Conservation (phyloP, 2,329 filamentous ascomycete species). For the Talaromyces sp. region DNA sequence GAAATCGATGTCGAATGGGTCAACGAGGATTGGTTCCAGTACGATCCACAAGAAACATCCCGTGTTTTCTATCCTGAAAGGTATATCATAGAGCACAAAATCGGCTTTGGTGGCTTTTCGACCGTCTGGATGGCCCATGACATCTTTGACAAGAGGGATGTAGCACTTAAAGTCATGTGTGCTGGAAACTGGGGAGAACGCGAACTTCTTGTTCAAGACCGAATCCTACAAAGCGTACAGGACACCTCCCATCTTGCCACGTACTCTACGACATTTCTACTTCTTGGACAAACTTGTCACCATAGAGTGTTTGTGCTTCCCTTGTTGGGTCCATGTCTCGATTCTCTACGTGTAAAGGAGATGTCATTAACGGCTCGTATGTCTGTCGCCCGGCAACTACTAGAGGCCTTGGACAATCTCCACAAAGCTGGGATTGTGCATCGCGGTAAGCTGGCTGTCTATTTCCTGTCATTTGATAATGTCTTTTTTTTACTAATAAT, state of each 20-base stretch:
- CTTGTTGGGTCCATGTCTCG: neutral
- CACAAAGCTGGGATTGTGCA: neutral
- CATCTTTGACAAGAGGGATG: neutral
- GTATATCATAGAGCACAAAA: neutral
- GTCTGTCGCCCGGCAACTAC: neutral
- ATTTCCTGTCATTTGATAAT: no score
- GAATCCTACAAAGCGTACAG: neutral
- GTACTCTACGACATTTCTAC: neutral
- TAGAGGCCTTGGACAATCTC: neutral
- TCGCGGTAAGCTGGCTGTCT: neutral
- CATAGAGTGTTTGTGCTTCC: neutral
- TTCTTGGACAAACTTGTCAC: neutral
- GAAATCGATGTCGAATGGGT: neutral
- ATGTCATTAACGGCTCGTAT: neutral
- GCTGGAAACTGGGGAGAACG: neutral
- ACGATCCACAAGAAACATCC: neutral
- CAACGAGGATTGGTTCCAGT: neutral
- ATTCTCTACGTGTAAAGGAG: neutral
- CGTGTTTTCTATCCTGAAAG: neutral
- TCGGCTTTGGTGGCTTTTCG: neutral
- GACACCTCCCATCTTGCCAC: neutral
- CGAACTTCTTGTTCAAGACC: neutral
- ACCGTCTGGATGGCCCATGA: neutral
- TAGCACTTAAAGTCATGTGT: neutral
- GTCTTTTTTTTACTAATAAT: no score